Conservation (phyloP, 2,329 filamentous ascomycete species). For the Hypoxylon sp. region DNA sequence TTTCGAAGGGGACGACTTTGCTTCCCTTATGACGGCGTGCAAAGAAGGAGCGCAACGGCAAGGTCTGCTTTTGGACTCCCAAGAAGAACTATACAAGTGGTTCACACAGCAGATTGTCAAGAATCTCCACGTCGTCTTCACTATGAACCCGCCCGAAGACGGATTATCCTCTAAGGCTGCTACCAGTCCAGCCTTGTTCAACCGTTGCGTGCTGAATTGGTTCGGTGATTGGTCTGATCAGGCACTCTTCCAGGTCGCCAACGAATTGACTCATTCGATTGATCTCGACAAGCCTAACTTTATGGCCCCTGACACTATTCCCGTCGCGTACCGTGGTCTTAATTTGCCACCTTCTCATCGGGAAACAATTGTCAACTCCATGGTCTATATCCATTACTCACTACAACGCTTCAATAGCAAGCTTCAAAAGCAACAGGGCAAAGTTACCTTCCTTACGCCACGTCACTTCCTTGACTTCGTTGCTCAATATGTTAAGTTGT, state of each 20-base stretch:
- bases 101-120: conserved; percentile 99
- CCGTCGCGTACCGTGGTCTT: conserved; percentile 90
- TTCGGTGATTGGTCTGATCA: conserved; percentile 99
- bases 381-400: conserved; percentile 99
- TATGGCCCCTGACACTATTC: conserved; percentile 88
- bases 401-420: conserved; percentile 90
- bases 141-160: conserved; percentile 98
- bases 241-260: conserved; percentile 96
- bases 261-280: conserved; percentile 94
- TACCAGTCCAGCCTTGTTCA: conserved; percentile 98
- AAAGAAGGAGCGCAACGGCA: conserved; percentile 98
- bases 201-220: conserved; percentile 99
- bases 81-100: conserved; percentile 99
- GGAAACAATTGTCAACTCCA: conserved; percentile 94
- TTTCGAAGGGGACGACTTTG: conserved; percentile 98
- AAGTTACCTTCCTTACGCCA: conserved; percentile 92
- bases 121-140: conserved; percentile 99
- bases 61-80: conserved; percentile 93
- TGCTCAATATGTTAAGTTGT: conserved; percentile 95
- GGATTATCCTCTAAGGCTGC: conserved; percentile 96
- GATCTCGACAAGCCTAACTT: conserved; percentile 93
- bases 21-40: conserved; percentile 98
- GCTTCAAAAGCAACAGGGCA: conserved; percentile 91
- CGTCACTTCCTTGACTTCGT: conserved; percentile 99
- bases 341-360: conserved; percentile 88